Conservation (phyloP, 1,284 basidiomycete species). For the Fomes fomentarius region DNA sequence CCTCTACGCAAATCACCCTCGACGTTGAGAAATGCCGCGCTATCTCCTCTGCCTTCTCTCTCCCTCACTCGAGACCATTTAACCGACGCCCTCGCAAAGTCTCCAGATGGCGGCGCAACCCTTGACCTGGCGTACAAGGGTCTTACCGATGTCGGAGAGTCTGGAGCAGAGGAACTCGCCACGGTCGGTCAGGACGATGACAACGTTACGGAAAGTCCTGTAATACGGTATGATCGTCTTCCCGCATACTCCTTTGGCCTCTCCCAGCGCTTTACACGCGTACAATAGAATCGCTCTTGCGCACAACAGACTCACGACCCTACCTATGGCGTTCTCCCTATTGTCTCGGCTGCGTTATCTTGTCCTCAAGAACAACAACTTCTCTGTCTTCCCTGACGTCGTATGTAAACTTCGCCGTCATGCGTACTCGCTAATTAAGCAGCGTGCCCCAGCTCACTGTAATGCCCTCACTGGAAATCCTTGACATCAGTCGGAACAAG, state of each 20-base stretch:
- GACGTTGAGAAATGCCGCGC: slow-evolving; percentile 24
- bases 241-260: too few relatives aligned
- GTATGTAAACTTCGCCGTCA: slow-evolving; percentile 43
- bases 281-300: slow-evolving; percentile 78
- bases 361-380: slow-evolving; percentile 89
- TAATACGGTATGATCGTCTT: slow-evolving; percentile 66
- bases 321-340: slow-evolving; percentile 81
- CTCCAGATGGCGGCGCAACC: slow-evolving; percentile 79
- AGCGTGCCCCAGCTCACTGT: slow-evolving; percentile 67
- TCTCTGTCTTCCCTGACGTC: slow-evolving; percentile 85
- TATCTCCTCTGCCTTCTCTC: slow-evolving; percentile 37
- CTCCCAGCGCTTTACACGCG: slow-evolving; percentile 6
- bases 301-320: slow-evolving; percentile 80
- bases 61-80: slow-evolving; percentile 62
- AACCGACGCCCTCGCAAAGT: slow-evolving; percentile 65
- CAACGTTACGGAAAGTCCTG: slow-evolving; percentile 53
- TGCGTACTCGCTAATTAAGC: not conserved
- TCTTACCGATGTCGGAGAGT: slow-evolving; percentile 74
- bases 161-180: slow-evolving; percentile 76
- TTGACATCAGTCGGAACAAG: slow-evolving; percentile 95
- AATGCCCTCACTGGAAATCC: slow-evolving; percentile 89
- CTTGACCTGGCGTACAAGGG: slow-evolving; percentile 81
- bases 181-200: slow-evolving; percentile 55
- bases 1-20: slow-evolving; percentile 23
- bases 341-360: slow-evolving; percentile 87